Percentiles rank a stretch among this genome's conserved stretches.
These are phyloP conservation scores for Stagonosporopsis cucurbitacearum DNA, from an alignment of 2,329 filamentous ascomycete species.

Conservation along the genomic window DNA sequence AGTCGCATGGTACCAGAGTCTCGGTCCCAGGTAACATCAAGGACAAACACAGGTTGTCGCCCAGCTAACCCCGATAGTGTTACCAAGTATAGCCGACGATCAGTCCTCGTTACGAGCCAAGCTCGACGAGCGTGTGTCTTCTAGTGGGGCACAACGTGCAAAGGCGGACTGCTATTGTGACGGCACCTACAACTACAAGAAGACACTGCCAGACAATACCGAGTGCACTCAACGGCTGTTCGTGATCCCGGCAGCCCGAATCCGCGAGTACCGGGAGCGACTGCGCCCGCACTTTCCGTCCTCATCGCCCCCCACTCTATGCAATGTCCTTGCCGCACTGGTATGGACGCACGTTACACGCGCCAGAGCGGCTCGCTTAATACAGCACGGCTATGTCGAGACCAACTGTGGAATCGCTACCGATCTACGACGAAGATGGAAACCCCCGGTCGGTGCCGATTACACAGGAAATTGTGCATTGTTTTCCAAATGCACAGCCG, in stretches of 20 bases:
- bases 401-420: slow-evolving; percentile 42
- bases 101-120: slow-evolving; percentile 31
- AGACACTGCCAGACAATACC: slow-evolving; percentile 34
- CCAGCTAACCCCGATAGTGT: slow-evolving; percentile 26
- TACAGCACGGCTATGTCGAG: slow-evolving; percentile 24
- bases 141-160: slow-evolving; percentile 11
- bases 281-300: slow-evolving; percentile 28
- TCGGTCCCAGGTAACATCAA: slow-evolving; percentile 22
- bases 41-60: neutral
- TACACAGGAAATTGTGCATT: slow-evolving; percentile 46
- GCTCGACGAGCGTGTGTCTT: slow-evolving; percentile 30
- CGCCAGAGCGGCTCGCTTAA: slow-evolving; percentile 34
- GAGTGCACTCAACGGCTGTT: slow-evolving; percentile 38
- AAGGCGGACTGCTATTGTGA: slow-evolving; percentile 39
- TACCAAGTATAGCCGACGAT: slow-evolving; percentile 28
- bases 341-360: slow-evolving; percentile 47
- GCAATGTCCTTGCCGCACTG: slow-evolving; percentile 43
- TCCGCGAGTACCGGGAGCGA: slow-evolving; percentile 36
- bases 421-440: slow-evolving; percentile 37
- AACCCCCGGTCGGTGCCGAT: slow-evolving; percentile 29
- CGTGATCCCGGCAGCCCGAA: slow-evolving; percentile 35
- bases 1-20: slow-evolving; percentile 20
- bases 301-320: slow-evolving; percentile 34
- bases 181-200: slow-evolving; percentile 33
- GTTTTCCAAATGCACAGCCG: slow-evolving; percentile 37